Conservation (phyloP, 148 eudicot species). For the Arbutus unedo region DNA sequence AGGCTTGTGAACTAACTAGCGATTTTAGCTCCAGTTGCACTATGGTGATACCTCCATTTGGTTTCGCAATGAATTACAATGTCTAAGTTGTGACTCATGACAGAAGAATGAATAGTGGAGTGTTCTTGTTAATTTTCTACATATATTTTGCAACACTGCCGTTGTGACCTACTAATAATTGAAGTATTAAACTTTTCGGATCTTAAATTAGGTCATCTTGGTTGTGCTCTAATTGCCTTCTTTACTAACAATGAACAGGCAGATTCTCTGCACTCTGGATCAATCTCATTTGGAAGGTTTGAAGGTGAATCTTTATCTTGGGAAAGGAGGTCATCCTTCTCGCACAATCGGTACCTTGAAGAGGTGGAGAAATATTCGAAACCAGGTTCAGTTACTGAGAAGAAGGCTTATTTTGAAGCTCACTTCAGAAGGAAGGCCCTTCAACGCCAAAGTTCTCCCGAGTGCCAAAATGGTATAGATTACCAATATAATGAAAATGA, state of each 20-base stretch:
- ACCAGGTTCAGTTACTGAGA: constrained; percentile 80
- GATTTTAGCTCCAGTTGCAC: too few relatives aligned
- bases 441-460: constrained; percentile 42
- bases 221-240: not conserved
- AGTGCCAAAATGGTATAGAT: constrained; percentile 34
- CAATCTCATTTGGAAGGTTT: constrained; percentile 79
- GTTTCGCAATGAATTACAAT: too few relatives aligned
- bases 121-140: not conserved
- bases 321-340: constrained; percentile 82
- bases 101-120: not conserved
- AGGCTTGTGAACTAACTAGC: too few relatives aligned
- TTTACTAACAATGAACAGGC: constrained; percentile 32
- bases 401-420: constrained; percentile 74
- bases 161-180: not conserved
- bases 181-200: not conserved
- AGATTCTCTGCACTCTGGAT: constrained; percentile 64
- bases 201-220: not conserved
- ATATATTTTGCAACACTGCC: not conserved
- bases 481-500: constrained; percentile 35
- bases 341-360: constrained; percentile 73
- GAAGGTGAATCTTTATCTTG: constrained; percentile 63
- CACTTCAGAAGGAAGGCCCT: constrained; percentile 62
- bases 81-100: not conserved
- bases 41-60: too few relatives aligned
- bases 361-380: constrained; percentile 68